Conservation (phyloP, 208 protist species). For the Crithidia sp. region DNA sequence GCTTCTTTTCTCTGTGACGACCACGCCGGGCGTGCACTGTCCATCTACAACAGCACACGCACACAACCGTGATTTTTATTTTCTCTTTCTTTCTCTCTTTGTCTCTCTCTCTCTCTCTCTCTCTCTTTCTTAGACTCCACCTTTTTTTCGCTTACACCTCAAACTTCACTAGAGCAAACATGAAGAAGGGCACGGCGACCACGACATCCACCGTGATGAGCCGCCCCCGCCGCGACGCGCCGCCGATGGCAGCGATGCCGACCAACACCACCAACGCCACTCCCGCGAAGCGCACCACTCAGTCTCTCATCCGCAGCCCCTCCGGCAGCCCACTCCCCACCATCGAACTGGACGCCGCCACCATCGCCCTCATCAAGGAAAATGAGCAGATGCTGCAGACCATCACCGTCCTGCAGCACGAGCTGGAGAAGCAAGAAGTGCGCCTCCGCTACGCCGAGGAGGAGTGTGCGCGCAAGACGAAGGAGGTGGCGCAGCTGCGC, state of each 20-base stretch:
- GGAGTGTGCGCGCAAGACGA: slow-evolving; percentile 10
- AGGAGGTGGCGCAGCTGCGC: slow-evolving; percentile 52
- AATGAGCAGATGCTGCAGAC: slow-evolving; percentile 66
- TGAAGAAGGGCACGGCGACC: slow-evolving; percentile 4
- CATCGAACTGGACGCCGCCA: slow-evolving; percentile 40
- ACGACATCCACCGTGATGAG: not conserved
- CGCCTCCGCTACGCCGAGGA: slow-evolving; percentile 28
- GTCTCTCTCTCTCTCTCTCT: not conserved
- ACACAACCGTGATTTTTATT: not conserved
- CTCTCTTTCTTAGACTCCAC: not conserved
- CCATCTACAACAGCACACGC: not conserved
- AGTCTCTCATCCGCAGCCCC: slow-evolving; percentile 33
- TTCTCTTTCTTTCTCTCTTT: not conserved
- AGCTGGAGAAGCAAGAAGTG: slow-evolving; percentile 31
- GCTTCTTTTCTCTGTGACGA: not conserved
- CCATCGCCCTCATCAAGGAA: slow-evolving; percentile 51
- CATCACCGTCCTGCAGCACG: slow-evolving; percentile 47
- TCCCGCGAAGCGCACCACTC: not conserved
- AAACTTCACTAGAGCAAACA: not conserved
- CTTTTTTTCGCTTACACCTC: too few relatives aligned
- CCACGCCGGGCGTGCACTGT: not conserved
- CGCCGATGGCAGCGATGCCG: slow-evolving; percentile 29
- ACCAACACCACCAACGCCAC: slow-evolving; percentile 21
- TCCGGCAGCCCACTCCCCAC: slow-evolving; percentile 26
- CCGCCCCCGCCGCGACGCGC: slow-evolving; percentile 22